Evolutionary conservation across 495 filamentous ascomycete genomes (phyloP), one percentile per base, ranked within the genome.

Genomic region (Aspergillus carlsbadensis): DNA sequence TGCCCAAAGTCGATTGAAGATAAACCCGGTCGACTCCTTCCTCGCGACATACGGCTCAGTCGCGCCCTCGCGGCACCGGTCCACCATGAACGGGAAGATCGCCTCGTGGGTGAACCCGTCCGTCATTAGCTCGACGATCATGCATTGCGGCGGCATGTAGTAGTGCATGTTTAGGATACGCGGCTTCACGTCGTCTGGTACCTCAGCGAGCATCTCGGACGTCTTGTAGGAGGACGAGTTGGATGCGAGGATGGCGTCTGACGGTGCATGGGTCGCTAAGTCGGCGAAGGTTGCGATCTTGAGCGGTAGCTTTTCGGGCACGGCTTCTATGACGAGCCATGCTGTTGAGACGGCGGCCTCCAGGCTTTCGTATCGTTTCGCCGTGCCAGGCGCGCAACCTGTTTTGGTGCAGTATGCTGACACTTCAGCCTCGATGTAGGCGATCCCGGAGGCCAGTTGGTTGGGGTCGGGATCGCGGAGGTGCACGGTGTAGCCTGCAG

Each of bases 1-100:
- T 0, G 74, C 79, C 76, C 78, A 82, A 13, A 81, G 59, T 0
- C 79, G 72, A 46, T 79, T 79, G 60, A 78, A 73, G n/a, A 82
- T 76, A 57, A 81, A 76, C 7, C 79, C 79, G 0, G 72, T 78
- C 10, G 73, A 76, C 57, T 81, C 75, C 49, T 68, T 70, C 24
- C 63, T 60, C 3, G 76, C 74, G 6, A 71, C 59, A 43, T 78
- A 68, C 4, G 79, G 78, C n/a, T 51, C 70, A 8, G 26, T 29
- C 26, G 4, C 26, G 3, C 4, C 26, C 8, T 29, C 26, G 4
- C 8, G 3, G 4, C 4, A 29, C 8, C 26, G 26, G 4, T 29
- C 26, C 3, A 8, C 26, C 26, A 29, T 29, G 26, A 29, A 29
- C 26, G 3, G 26, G 8, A 29, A 8, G 26, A 29, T 29, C 3